phyloP scores from a whole-genome alignment of 148 eudicot genomes.

The Linanthus parryae region DNA sequence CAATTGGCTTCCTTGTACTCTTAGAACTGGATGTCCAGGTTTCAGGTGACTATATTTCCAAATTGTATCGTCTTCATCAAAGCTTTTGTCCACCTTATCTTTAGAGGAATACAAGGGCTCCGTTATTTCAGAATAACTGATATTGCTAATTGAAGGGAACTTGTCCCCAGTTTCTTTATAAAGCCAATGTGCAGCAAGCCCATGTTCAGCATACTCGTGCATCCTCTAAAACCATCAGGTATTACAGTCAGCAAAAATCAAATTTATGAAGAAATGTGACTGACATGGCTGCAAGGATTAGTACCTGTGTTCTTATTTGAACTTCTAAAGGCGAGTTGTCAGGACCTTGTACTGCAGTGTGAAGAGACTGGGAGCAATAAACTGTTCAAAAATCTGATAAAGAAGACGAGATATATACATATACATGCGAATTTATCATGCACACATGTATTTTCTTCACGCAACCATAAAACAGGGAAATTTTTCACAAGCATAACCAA shows the following conservation, averaged over 20 bases:
- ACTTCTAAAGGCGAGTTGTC: constrained; percentile 82
- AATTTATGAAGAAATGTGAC: neutral
- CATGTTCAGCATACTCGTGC: constrained; percentile 97
- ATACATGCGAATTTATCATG: neutral
- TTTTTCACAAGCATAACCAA: neutral
- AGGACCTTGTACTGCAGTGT: constrained; percentile 91
- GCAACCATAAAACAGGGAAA: neutral
- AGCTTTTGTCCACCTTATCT: constrained; percentile 41
- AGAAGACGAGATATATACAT: neutral
- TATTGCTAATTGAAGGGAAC: constrained; percentile 27
- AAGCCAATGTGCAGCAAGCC: constrained; percentile 98
- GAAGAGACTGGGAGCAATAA: constrained; percentile 87
- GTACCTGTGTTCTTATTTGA: constrained; percentile 94
- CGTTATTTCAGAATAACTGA: constrained; percentile 32
- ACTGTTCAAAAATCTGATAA: too few species aligned
- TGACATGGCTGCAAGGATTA: constrained; percentile 8
- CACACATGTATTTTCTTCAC: neutral
- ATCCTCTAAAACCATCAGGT: constrained; percentile 49
- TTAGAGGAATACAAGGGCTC: constrained; percentile 35
- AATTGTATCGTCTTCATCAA: constrained; percentile 30
- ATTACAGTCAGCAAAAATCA: constrained; percentile 2
- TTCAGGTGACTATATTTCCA: constrained; percentile 54
- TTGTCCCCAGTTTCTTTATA: constrained; percentile 72
- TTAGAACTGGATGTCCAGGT: constrained; percentile 82
- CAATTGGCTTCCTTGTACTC: constrained; percentile 90